These are phyloP conservation scores for Polytrichum commune DNA, from an alignment of 225 moss, liverwort and hornwort genomes.

Conservation along the genomic window DNA sequence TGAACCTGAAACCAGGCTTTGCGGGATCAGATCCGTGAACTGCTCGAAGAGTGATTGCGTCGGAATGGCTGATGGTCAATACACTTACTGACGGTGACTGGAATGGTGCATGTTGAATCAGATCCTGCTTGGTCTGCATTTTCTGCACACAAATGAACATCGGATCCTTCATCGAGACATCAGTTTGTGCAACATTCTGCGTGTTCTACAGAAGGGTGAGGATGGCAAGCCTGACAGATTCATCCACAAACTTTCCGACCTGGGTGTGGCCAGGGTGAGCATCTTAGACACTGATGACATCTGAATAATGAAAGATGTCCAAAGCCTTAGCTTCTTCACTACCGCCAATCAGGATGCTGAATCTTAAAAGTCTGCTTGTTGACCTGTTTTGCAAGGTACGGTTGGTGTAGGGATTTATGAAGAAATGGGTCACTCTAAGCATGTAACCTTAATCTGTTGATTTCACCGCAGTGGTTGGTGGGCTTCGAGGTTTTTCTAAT, in stretches of 20 bases:
- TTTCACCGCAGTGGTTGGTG: neutral
- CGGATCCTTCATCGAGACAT: conserved; percentile 5
- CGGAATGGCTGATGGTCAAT: conserved; percentile 1
- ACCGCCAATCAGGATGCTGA: neutral
- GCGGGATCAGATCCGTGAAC: neutral
- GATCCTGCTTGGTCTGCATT: conserved; percentile 3
- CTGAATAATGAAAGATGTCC: conserved; percentile 1
- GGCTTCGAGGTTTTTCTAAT: conserved; percentile 1
- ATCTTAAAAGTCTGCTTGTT: neutral
- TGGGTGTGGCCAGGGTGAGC: conserved; percentile 7
- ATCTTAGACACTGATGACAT: neutral
- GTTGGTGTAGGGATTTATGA: too few species aligned
- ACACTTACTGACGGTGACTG: neutral
- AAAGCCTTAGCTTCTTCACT: neutral
- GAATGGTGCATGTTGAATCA: conserved; percentile 2
- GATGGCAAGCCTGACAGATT: conserved; percentile 7
- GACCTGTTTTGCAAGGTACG: too few species aligned
- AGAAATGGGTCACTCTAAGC: too few species aligned
- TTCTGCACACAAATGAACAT: conserved; percentile 6
- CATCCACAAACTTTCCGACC: conserved; percentile 3
- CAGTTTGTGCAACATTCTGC: conserved; percentile 5
- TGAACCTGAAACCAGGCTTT: neutral
- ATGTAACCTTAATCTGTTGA: too few species aligned
- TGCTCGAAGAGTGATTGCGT: conserved; percentile 6
- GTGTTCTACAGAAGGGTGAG: conserved; percentile 2